Base-by-base conservation (phyloP, 2,329 filamentous ascomycete genomes). In the Didymella keratinophila region DNA sequence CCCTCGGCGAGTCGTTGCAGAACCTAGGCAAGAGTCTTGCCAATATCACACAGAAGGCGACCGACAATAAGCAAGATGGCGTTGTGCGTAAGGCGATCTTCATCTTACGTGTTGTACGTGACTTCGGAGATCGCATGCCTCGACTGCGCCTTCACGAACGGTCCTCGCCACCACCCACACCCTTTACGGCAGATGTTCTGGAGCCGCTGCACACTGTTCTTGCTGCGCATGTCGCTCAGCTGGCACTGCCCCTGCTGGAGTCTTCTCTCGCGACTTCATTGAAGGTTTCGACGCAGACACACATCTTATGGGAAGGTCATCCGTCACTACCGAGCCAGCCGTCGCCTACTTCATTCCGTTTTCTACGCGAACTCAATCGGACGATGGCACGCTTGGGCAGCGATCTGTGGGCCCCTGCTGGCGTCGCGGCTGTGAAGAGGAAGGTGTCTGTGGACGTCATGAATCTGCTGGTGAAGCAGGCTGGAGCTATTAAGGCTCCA, bases 361-460 rank as follows among this genome's bases (percentile, higher is more conserved):
- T 96, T 53, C 71, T 97, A 47, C 86, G 87, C 23, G 82, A 82
- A 43, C 71, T 96, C 27, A 85, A 86, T 4, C 78, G 80, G 45
- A 80, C 83, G 5, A 96, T 97, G 92, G 84, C 84, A 3, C 80
- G 83, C 12, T 80, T 84, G 3, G 93, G 93, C 0, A 81, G 85
- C 44, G 94, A 97, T 73, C 76, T 97, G 2, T 98, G 93, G 93
- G 93, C 89, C 52, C 83, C 86, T 2, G 81, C 82, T 2, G 90
- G 91, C 0, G 84, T 93, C 1, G 67, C 68, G 0, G 79, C 80
- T 0, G 70, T 96, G 62, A 95, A 92, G 76, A 71, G 69, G n/a
- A 73, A 80, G 44, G 70, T 92, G 6, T 74, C 79, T 6, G 75
- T 77, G 41, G 78, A 83, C 47, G 72, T 94, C 1, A 77, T 76